Evolutionary conservation across 352 stramenopile genomes (phyloP), one percentile per base, ranked within the genome.

Genomic region (Plasmopara muralis): DNA sequence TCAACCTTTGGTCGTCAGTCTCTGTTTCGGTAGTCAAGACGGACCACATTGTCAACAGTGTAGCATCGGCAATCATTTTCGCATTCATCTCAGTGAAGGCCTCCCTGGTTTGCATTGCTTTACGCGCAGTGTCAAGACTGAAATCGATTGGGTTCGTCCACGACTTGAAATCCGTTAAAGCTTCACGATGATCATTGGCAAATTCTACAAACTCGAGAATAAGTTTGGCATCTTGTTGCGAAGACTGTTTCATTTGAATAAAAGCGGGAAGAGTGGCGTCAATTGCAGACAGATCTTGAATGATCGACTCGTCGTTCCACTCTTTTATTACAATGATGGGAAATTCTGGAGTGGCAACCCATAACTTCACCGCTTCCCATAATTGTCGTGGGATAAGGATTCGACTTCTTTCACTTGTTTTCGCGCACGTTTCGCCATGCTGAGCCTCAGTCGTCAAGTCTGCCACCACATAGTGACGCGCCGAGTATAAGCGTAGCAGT

Each of bases 281-380:
- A 28, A 79, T 57, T 7, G 61, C 33, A 9, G 57, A 50, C 20
- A 77, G 29, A 33, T 6, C 41, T 28, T 61, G 18, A 1, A 62
- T 20, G 4, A 66, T n/a, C n/a, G 37, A 43, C 29, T 53, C 47
- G 31, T 66, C 39, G 16, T 64, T 43, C 70, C 70, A 83, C 10
- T 81, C 70, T 5, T 44, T 35, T 25, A 44, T 42, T 9, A 54
- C 49, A 8, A 79, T 39, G 8, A 67, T 38, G 25, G 54, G 10
- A 29, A 77, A 63, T 5, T 29, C 13, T 38, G 58, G 44, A 38
- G 46, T 62, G 5, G 63, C 37, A 13, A 66, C 34, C 53, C 73
- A 83, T 7, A 47, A n/a, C 41, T 68, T 70, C 6, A 80, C 53
- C 34, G 69, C 58, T 45, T 68, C 35, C 72, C 72, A 83, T n/a